These are phyloP conservation scores for Litchi chinensis DNA, from an alignment of 345 rosid species.

Conservation along the genomic window DNA sequence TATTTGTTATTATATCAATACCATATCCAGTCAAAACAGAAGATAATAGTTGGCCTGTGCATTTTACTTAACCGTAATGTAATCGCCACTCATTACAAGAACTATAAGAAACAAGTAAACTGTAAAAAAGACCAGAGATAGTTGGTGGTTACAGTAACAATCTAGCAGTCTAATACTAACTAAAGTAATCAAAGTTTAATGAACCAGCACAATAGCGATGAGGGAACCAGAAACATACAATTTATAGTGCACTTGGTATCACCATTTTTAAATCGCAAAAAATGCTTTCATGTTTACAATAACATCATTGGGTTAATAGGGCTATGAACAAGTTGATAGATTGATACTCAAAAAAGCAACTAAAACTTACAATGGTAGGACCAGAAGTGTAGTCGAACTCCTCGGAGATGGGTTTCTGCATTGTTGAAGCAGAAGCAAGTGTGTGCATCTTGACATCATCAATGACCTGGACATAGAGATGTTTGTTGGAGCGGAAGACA, in stretches of 20 bases:
- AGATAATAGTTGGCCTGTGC: background rate
- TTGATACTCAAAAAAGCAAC: background rate
- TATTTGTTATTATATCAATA: background rate
- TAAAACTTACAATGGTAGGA: slow-evolving; percentile 76
- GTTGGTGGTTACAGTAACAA: background rate
- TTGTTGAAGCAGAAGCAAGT: slow-evolving; percentile 84
- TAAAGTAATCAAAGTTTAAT: background rate
- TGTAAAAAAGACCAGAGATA: background rate
- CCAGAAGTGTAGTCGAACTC: slow-evolving; percentile 64
- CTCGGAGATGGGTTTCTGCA: slow-evolving; percentile 70
- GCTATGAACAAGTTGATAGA: background rate
- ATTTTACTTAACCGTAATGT: background rate
- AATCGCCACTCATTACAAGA: background rate
- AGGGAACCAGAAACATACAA: background rate
- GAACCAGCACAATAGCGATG: background rate
- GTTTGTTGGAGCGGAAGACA: slow-evolving; percentile 90
- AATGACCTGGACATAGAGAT: slow-evolving; percentile 87
- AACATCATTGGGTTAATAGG: background rate
- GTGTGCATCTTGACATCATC: slow-evolving; percentile 99
- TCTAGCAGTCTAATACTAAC: background rate
- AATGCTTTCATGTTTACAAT: background rate
- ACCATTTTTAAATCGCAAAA: background rate
- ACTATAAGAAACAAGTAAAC: background rate
- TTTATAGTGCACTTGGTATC: background rate
- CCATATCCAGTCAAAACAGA: slow-evolving; percentile 1